Conservation (phyloP, 2,329 filamentous ascomycete species). For the Xylariaceae sp. region DNA sequence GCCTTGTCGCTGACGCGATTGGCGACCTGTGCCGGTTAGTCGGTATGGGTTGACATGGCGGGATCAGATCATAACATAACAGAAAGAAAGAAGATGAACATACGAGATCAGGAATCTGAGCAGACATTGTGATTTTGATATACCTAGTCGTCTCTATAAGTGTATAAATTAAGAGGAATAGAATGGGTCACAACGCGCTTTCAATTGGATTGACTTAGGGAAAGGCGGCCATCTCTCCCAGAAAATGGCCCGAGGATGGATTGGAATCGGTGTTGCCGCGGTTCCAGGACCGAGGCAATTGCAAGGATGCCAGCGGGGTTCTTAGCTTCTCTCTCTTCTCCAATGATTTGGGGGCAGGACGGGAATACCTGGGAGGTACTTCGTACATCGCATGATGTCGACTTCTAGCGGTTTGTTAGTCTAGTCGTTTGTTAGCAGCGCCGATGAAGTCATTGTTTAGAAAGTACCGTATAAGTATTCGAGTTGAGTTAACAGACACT, state of each 20-base stretch:
- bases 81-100: background rate
- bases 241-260: background rate
- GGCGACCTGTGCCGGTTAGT: conserved; percentile 36
- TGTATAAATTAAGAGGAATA: background rate
- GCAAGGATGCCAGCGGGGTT: background rate
- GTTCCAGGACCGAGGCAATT: background rate
- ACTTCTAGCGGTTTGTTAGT: no score
- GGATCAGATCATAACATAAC: conserved; percentile 3
- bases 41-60: conserved; percentile 13
- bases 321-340: background rate
- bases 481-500: no score
- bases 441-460: background rate
- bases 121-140: conserved; percentile 25
- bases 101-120: conserved; percentile 32
- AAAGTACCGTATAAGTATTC: no score
- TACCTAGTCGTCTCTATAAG: background rate
- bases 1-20: conserved; percentile 74
- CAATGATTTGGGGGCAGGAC: background rate
- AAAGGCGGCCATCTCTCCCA: background rate
- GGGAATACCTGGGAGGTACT: no score
- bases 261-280: background rate
- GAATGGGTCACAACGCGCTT: background rate
- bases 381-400: no score
- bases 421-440: background rate
- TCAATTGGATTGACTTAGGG: background rate